A percentile compares a stretch with the other conserved stretches of the same genome.
Evolutionary conservation across 139 green algal genomes (phyloP).

Genomic region (Penium margaritaceum): DNA sequence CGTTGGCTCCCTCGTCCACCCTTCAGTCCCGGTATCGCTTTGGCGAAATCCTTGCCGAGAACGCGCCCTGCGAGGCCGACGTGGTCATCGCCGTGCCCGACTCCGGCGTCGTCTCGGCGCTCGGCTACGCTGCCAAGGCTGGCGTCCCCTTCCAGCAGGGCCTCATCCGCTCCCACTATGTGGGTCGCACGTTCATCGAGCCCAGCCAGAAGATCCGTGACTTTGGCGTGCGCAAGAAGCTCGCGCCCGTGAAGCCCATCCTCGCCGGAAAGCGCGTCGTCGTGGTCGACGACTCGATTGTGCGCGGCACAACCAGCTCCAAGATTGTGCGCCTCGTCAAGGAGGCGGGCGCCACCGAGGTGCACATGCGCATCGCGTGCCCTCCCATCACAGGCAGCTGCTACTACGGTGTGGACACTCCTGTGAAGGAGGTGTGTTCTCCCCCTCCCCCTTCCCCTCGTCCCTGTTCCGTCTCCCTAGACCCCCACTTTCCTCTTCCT

Average conservation of each 20-base stretch:
- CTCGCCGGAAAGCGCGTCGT: slow-evolving; percentile 76
- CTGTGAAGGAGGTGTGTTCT: slow-evolving; percentile 43
- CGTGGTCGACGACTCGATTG: slow-evolving; percentile 97
- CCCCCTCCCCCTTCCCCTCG: not conserved
- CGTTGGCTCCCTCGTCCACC: not conserved
- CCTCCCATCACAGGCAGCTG: slow-evolving; percentile 90
- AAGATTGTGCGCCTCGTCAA: slow-evolving; percentile 93
- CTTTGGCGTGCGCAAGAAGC: slow-evolving; percentile 68
- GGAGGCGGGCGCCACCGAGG: slow-evolving; percentile 76
- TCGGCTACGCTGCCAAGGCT: slow-evolving; percentile 39
- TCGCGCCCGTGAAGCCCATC: slow-evolving; percentile 40
- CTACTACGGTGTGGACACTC: slow-evolving; percentile 99
- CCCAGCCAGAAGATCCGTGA: slow-evolving; percentile 82
- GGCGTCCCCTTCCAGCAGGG: slow-evolving; percentile 88
- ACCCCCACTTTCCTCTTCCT: not conserved
- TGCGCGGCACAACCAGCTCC: slow-evolving; percentile 89
- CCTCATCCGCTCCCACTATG: slow-evolving; percentile 89
- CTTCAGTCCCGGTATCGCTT: slow-evolving; percentile 34
- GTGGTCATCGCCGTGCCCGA: slow-evolving; percentile 48
- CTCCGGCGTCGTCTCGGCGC: slow-evolving; percentile 34
- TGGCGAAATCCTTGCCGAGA: slow-evolving; percentile 43
- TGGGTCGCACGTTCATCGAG: slow-evolving; percentile 99
- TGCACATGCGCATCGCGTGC: slow-evolving; percentile 89
- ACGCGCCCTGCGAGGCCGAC: slow-evolving; percentile 43
- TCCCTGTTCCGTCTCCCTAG: no score